A percentile compares a stretch with the other conserved stretches of the same genome.
Conservation (phyloP, 495 filamentous ascomycete species). For the Copromyces sp. region DNA sequence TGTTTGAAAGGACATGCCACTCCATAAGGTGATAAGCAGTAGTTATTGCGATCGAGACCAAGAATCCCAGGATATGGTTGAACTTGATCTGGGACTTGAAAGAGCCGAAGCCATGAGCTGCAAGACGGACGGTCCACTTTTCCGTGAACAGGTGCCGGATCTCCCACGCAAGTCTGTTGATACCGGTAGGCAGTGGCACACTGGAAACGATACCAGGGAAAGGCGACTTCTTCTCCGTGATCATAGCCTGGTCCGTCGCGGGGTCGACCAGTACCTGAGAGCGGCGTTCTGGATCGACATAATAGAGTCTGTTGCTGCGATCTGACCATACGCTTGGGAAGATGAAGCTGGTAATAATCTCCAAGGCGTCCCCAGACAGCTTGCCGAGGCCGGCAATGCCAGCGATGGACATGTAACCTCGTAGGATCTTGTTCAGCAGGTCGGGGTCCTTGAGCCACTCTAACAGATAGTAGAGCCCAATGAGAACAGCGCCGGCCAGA, state of each 20-base stretch:
- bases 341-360: constrained; percentile 53
- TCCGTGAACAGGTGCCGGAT: constrained; percentile 33
- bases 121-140: constrained; percentile 38
- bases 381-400: constrained; percentile 64
- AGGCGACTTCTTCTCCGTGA: constrained; percentile 27
- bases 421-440: constrained; percentile 73
- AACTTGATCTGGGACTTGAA: constrained; percentile 28
- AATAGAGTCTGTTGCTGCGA: constrained; percentile 31
- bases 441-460: constrained; percentile 77
- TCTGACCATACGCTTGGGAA: constrained; percentile 58
- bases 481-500: constrained; percentile 61
- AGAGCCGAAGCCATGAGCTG: constrained; percentile 26
- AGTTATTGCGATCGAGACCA: constrained; percentile 49
- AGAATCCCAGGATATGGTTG: constrained; percentile 42
- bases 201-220: constrained; percentile 33
- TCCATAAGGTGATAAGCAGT: constrained; percentile 58
- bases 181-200: constrained; percentile 14
- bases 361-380: constrained; percentile 56
- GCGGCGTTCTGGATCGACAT: constrained; percentile 27
- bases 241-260: constrained; percentile 6
- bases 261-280: constrained; percentile 15
- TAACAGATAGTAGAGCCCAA: constrained; percentile 78
- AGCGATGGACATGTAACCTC: constrained; percentile 74
- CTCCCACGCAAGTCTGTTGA: constrained; percentile 29
- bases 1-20: constrained; percentile 71